Percentiles rank a stretch among this genome's conserved stretches.
Conservation (phyloP, 164 flowering plant species). For the Aristolochia fimbriata region DNA sequence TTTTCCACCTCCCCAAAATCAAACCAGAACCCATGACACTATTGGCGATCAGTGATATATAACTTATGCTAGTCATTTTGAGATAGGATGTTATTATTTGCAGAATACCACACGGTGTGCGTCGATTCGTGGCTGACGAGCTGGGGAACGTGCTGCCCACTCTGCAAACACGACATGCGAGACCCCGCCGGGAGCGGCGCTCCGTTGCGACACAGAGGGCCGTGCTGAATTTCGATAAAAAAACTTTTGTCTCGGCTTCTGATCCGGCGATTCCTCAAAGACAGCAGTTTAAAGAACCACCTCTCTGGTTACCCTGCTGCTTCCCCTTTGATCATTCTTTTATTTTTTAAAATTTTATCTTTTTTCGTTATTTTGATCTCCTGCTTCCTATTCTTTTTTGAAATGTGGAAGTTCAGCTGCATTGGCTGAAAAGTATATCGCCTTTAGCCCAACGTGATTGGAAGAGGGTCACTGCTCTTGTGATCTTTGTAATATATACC, state of each 20-base stretch:
- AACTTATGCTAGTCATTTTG: no score
- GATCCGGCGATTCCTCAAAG: not conserved
- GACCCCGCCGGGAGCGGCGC: not conserved
- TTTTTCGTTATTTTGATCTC: not conserved
- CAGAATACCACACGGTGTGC: slow-evolving; percentile 51
- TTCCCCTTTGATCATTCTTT: not conserved
- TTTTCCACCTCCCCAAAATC: no score
- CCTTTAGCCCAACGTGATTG: no score
- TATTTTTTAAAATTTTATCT: not conserved
- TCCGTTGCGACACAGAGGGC: slow-evolving; percentile 1
- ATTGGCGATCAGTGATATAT: no score
- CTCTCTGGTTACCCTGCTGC: not conserved
- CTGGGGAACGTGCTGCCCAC: slow-evolving; percentile 61
- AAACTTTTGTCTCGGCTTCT: not conserved
- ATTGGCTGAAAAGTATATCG: not conserved
- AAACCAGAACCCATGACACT: no score
- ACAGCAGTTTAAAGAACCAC: not conserved
- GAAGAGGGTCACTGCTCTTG: no score
- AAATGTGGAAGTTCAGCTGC: not conserved
- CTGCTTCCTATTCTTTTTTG: not conserved
- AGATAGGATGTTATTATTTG: no score
- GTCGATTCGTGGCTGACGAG: slow-evolving; percentile 59
- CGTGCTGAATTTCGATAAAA: slow-evolving; percentile 6
- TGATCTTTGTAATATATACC: no score
- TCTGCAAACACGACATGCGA: slow-evolving; percentile 42